Conservation (phyloP, 352 stramenopile genomes). For the Hyaloperonospora brassicae region DNA sequence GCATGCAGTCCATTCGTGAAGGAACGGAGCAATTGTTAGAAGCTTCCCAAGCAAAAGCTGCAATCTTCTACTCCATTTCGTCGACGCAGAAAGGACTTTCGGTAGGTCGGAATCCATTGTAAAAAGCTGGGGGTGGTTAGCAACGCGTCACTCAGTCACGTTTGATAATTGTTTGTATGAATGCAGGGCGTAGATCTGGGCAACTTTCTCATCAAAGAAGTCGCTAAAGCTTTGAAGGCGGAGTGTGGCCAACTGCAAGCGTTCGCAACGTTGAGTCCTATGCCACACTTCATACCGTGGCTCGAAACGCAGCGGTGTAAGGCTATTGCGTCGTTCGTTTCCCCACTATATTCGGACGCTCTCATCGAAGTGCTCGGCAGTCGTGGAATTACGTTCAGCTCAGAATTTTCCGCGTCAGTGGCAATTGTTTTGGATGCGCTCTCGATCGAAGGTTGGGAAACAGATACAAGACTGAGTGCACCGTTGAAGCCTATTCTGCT, state of each 20-base stretch:
- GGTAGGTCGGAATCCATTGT: conserved; percentile 18
- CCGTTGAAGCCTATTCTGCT: conserved; percentile 60
- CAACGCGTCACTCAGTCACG: not conserved
- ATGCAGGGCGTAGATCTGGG: conserved; percentile 89
- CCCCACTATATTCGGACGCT: conserved; percentile 22
- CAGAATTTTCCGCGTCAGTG: conserved; percentile 17
- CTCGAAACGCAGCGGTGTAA: conserved; percentile 74
- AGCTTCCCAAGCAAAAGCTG: conserved; percentile 50
- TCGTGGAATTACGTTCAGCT: conserved; percentile 3
- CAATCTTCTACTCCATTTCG: conserved; percentile 96
- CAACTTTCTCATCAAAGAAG: conserved; percentile 94
- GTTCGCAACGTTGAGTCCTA: conserved; percentile 92
- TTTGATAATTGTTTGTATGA: not conserved
- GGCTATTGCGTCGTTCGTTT: conserved; percentile 25
- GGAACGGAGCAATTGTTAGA: conserved; percentile 60
- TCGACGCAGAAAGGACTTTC: conserved; percentile 87
- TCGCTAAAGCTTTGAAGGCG: conserved; percentile 73
- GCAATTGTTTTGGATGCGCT: conserved; percentile 35
- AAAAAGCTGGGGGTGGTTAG: too few species aligned
- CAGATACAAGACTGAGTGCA: conserved; percentile 28
- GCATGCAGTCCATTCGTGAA: conserved; percentile 88
- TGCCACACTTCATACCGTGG: conserved; percentile 91
- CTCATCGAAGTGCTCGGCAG: conserved; percentile 27
- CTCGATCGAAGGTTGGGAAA: conserved; percentile 40
- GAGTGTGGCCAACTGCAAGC: conserved; percentile 67